Evolutionary conservation across 2,329 filamentous ascomycete genomes (phyloP), one percentile per base, ranked within the genome.

Genomic region (Pezicula neosporulosa): DNA sequence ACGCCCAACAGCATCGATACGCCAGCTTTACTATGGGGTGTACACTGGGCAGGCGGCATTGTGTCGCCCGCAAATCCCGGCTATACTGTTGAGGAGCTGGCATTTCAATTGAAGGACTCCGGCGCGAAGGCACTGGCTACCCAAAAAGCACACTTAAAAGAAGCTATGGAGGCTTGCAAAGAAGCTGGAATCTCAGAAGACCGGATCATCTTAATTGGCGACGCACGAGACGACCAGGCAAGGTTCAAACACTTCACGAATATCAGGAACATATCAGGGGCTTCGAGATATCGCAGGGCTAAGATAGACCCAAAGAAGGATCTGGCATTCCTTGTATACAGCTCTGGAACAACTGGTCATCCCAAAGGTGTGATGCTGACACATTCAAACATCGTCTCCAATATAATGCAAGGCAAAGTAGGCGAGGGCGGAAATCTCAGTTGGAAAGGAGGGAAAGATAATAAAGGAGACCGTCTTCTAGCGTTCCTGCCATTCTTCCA

Each of bases 331-430:
- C 70, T 97, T 51, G 90, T 95, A 1, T 97, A 96, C 42, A 90
- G 86, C 46, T 92, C 87, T 7, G 93, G 93, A 7, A 97, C 93
- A 0, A 97, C 93, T 0, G 93, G 93, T 2, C 73, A 91, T 47
- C 92, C 93, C 0, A 97, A 97, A 70, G 93, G 92, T 15, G 93
- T 97, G 13, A 88, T 90, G 81, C 76, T 97, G 30, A 87, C 83
- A 7, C 93, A 97, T 69, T 69, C 73, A 57, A 97, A 97, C 66
- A 85, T 96, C 53, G 81, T 95, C 10, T 74, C 89, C 53, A 96
- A 96, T 67, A 66, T 84, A 6, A 59, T 80, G 28, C 85, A 89
- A 69, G 64, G 77, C 27, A 66, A 68, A 1, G 63, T 70, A 24
- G 71, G 77, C 4, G 86, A 90, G 51, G 73, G 70, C 1, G 73